A percentile compares a stretch with the other conserved stretches of the same genome.
Conservation (phyloP, 768 basidiomycete species). For the Trichaptum fuscoviolaceum region DNA sequence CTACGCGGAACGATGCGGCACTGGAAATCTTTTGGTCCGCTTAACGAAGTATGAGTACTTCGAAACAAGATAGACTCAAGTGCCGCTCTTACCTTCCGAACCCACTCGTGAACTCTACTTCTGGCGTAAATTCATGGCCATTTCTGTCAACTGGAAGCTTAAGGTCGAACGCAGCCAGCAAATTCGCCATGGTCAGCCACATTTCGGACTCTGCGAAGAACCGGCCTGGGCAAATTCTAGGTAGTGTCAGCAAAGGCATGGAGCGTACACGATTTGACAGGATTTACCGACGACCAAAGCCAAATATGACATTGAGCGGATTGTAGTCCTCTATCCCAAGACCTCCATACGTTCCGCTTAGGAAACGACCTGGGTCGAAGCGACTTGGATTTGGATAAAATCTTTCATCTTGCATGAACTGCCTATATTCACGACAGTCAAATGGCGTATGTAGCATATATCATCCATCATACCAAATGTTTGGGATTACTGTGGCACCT, state of each 20-base stretch:
- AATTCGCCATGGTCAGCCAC: constrained; percentile 21
- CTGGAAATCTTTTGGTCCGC: background rate
- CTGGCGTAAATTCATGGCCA: constrained; percentile 16
- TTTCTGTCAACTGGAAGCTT: constrained; percentile 12
- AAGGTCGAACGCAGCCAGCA: constrained; percentile 18
- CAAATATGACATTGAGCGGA: constrained; percentile 8
- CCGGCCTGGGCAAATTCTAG: constrained; percentile 19
- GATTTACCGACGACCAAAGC: constrained; percentile 13
- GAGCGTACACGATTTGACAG: background rate
- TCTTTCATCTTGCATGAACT: constrained; percentile 15
- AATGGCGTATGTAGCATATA: too few species aligned
- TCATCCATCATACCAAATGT: constrained; percentile 4
- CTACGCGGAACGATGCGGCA: background rate
- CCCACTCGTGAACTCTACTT: constrained; percentile 16
- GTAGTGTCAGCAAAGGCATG: background rate
- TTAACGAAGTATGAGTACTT: background rate
- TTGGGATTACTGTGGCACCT: constrained; percentile 5
- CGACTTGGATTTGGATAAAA: constrained; percentile 17
- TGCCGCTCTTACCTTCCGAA: constrained; percentile 8
- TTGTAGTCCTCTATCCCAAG: constrained; percentile 3
- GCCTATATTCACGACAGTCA: constrained; percentile 14
- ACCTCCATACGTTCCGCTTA: background rate
- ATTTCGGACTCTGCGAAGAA: constrained; percentile 25
- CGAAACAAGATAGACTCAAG: background rate
- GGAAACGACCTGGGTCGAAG: constrained; percentile 20